Conservation (phyloP, 2,329 filamentous ascomycete species). For the Coniochaeta sp. region DNA sequence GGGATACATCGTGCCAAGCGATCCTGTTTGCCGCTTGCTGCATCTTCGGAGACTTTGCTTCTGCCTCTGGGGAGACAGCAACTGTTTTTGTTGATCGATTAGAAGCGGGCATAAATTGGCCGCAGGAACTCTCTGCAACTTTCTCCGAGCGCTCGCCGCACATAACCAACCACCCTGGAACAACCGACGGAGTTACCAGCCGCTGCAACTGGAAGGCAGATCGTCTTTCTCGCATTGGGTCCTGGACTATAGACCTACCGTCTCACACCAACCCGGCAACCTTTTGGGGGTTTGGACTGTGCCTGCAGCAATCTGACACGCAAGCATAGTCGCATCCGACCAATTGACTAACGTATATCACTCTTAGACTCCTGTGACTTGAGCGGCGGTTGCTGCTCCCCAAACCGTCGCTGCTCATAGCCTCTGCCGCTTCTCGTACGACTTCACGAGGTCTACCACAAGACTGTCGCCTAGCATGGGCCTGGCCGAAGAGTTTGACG, state of each 20-base stretch:
- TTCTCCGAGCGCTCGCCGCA: no score
- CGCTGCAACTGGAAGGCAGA: no score
- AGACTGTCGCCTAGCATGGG: constrained; percentile 59
- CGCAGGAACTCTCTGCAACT: not conserved
- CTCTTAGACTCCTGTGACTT: not conserved
- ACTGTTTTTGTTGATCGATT: not conserved
- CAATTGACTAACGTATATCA: not conserved
- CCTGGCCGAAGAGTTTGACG: constrained; percentile 59
- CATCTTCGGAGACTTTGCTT: not conserved
- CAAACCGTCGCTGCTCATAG: constrained; percentile 1
- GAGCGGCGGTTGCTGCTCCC: constrained; percentile 3
- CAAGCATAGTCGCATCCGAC: not conserved
- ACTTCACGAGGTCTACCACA: not conserved
- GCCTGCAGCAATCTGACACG: not conserved
- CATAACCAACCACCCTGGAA: no score
- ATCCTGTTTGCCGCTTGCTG: not conserved
- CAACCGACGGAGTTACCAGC: no score
- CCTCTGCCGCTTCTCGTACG: not conserved
- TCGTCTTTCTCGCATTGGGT: not conserved
- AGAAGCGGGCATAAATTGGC: not conserved
- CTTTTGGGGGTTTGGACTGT: not conserved
- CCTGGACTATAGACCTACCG: not conserved
- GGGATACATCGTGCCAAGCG: no score
- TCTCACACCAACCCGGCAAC: not conserved
- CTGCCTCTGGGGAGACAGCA: not conserved